phyloP scores from a whole-genome alignment of 441 rosid genomes.

The Eruca vesicaria region DNA sequence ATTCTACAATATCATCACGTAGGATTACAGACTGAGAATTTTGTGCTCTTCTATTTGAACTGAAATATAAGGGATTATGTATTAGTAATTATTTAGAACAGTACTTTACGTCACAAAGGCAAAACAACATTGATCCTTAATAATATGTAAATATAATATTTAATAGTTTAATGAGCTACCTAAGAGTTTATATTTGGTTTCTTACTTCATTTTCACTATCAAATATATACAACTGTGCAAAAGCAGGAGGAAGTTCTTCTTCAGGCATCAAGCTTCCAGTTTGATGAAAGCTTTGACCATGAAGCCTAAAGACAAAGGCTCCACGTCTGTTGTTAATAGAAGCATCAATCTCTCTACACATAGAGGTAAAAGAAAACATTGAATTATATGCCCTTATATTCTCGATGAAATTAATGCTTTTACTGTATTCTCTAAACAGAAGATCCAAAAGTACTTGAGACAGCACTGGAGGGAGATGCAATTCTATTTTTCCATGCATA shows the following conservation, averaged over 20 bases:
- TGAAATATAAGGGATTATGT: background rate
- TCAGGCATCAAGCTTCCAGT: conserved; percentile 3
- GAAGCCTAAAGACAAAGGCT: background rate
- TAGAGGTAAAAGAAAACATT: conserved; percentile 7
- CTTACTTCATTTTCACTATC: background rate
- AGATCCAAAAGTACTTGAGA: background rate
- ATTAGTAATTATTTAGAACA: too few relatives aligned
- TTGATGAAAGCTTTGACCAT: background rate
- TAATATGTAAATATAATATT: background rate
- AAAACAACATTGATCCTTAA: background rate
- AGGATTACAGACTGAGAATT: background rate
- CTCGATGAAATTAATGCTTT: background rate
- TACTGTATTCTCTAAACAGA: background rate
- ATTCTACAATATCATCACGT: background rate
- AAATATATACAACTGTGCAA: background rate
- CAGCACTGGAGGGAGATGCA: background rate
- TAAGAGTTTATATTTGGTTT: background rate
- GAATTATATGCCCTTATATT: background rate
- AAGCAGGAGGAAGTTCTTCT: background rate
- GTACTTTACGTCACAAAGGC: background rate
- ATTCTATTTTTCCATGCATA: background rate
- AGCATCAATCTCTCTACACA: background rate
- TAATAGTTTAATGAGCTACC: background rate
- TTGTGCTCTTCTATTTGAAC: background rate
- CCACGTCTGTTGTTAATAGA: conserved; percentile 7